Percentiles rank a stretch among this genome's conserved stretches.
phyloP scores from a whole-genome alignment of 495 filamentous ascomycete species.

The Trichoderma orchidacearum region DNA sequence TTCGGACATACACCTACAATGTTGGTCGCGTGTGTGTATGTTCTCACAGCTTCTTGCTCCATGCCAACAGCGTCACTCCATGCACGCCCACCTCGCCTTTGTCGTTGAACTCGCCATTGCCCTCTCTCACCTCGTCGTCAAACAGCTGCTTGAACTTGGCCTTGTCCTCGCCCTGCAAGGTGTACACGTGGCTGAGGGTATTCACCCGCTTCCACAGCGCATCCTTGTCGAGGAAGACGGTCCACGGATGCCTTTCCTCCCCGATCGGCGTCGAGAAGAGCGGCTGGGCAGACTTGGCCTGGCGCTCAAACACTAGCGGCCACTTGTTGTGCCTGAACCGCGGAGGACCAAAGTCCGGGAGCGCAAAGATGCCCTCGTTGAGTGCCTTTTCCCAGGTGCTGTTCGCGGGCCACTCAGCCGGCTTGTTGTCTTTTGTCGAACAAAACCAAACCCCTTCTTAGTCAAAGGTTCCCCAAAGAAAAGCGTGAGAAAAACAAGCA shows the following conservation, averaged over 20 bases:
- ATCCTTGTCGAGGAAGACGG: conserved; percentile 34
- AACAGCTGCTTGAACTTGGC: conserved; percentile 29
- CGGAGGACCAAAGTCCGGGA: conserved; percentile 29
- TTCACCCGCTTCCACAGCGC: conserved; percentile 41
- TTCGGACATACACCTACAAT: no score
- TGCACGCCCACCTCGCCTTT: conserved; percentile 42
- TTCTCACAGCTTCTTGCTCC: conserved; percentile 31
- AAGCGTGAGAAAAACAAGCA: no score
- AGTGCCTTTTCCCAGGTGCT: conserved; percentile 41
- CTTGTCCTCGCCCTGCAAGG: conserved; percentile 32
- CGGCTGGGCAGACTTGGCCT: conserved; percentile 21
- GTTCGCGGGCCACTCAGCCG: conserved; percentile 23
- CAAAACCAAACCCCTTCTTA: no score
- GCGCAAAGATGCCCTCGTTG: conserved; percentile 34
- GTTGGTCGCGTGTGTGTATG: neutral
- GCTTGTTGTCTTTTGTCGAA: conserved; percentile 42
- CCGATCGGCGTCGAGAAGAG: conserved; percentile 38
- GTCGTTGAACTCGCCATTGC: conserved; percentile 32
- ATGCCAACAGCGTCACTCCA: conserved; percentile 36
- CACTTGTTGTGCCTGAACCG: conserved; percentile 44
- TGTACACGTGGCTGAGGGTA: conserved; percentile 48
- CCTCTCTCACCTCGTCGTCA: conserved; percentile 23
- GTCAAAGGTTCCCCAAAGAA: no score
- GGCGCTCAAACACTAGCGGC: conserved; percentile 37
- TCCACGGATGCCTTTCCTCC: conserved; percentile 19